Base-by-base conservation (phyloP, 2,329 filamentous ascomycete genomes). In the Emydomyces testavorans region DNA sequence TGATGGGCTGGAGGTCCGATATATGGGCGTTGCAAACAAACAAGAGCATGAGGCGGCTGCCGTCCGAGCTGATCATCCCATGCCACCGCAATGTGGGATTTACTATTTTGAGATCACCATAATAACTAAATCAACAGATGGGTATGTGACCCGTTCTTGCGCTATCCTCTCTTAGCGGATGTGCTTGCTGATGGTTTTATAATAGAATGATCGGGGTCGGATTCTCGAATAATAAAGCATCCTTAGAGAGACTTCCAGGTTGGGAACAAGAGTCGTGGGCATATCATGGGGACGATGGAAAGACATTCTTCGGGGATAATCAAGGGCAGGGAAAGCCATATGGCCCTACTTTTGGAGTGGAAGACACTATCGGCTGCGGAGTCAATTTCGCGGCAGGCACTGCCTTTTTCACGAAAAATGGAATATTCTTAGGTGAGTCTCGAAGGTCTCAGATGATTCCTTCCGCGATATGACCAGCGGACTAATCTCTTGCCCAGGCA, bases 71-170 rank as follows among this genome's bases (percentile, higher is more conserved):
- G 84, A 98, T 63, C 74, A 88, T 62, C 78, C 81, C 41, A 95
- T 96, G 79, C 88, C 92, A 3, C 75, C 80, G 29, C 83, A 94
- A 60, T 92, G 85, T 56, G 92, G 92, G 1, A 82, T 98, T 51
- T 98, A 94, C 65, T 98, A 98, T 64, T 98, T 80, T 60, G 92
- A 98, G 59, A 72, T 80, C 28, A 77, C 76, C 6, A 76, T 86
- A 40, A 63, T 81, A 43, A 77, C 78, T 6, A 79, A 80, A 58
- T 77, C 77, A 44, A 80, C 82, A 60, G 82, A 85, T 57, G 78
- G 78, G 78, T 80, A 71, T 54, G 74, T 57, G 8, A 26, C 37
- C 54, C 44, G 39, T 47, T 28, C 28, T 41, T 37, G 7, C 26
- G 26, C 4, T 37, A 6, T 4, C 46, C 57, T n/a, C n/a, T n/a